Percentiles rank a stretch among this genome's conserved stretches.
Conservation (phyloP, 2,329 filamentous ascomycete species). For the Aspergillus clavatus region DNA sequence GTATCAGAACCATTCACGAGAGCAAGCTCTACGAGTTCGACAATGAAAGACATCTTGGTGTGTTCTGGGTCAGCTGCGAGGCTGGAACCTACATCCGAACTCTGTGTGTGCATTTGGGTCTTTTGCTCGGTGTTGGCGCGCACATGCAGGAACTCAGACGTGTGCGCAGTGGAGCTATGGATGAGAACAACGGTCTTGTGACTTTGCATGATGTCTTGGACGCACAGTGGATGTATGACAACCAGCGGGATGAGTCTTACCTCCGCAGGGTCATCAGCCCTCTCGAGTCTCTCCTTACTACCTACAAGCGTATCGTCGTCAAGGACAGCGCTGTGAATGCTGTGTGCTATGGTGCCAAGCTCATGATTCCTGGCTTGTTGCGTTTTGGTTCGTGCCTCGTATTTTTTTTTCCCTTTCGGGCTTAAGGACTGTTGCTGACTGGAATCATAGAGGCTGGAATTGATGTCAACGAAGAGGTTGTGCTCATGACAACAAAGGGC, state of each 20-base stretch:
- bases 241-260: constrained; percentile 89
- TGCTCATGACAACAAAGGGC: constrained; percentile 98
- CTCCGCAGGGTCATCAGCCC: constrained; percentile 87
- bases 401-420: background rate
- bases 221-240: constrained; percentile 94
- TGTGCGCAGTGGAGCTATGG: constrained; percentile 92
- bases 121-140: constrained; percentile 74
- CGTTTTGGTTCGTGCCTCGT: constrained; percentile 65
- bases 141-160: constrained; percentile 98
- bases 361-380: constrained; percentile 95
- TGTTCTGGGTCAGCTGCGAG: constrained; percentile 99
- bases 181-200: constrained; percentile 81
- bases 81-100: constrained; percentile 98
- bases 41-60: constrained; percentile 93
- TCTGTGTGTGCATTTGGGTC: constrained; percentile 86
- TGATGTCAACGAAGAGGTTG: constrained; percentile 91
- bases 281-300: constrained; percentile 83
- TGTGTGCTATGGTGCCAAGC: constrained; percentile 96
- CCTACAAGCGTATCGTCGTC: constrained; percentile 95
- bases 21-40: constrained; percentile 96
- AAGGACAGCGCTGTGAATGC: constrained; percentile 97
- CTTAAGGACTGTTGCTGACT: constrained; percentile 10
- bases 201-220: constrained; percentile 94
- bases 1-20: constrained; percentile 97
- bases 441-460: constrained; percentile 67